These are phyloP conservation scores for Pleurozium schreberi DNA, from an alignment of 225 moss, liverwort and hornwort species.

Conservation along the genomic window DNA sequence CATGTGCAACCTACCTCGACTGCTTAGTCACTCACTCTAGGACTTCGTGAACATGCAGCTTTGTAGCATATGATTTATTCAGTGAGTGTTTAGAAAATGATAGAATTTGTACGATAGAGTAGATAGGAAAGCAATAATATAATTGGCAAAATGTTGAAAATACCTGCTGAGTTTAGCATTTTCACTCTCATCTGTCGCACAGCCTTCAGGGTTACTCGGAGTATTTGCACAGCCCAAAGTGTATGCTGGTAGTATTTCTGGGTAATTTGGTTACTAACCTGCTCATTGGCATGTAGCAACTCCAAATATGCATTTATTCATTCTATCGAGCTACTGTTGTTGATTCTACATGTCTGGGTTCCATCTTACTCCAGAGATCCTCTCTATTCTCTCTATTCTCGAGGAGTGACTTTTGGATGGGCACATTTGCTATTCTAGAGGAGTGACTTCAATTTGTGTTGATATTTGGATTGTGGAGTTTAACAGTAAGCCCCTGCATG, in stretches of 20 bases:
- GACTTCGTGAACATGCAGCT: not conserved
- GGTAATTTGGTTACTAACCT: not conserved
- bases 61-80: slow-evolving; percentile 17
- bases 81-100: not conserved
- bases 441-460: not conserved
- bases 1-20: slow-evolving; percentile 5
- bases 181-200: not conserved
- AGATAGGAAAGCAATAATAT: not conserved
- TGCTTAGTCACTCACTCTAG: not conserved
- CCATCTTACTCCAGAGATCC: not conserved
- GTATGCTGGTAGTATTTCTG: not conserved
- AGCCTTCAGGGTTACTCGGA: not conserved
- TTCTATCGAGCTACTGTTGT: not conserved
- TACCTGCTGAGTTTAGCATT: not conserved
- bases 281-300: not conserved
- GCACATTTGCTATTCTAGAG: not conserved
- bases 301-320: not conserved
- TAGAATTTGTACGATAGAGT: slow-evolving; percentile 17
- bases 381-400: not conserved
- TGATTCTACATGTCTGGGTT: not conserved
- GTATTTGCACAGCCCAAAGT: not conserved
- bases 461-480: not conserved
- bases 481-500: not conserved
- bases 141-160: not conserved
- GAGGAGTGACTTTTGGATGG: not conserved